These are phyloP conservation scores for Escovopsis sp. DNA, from an alignment of 2,329 filamentous ascomycete species.

Conservation along the genomic window DNA sequence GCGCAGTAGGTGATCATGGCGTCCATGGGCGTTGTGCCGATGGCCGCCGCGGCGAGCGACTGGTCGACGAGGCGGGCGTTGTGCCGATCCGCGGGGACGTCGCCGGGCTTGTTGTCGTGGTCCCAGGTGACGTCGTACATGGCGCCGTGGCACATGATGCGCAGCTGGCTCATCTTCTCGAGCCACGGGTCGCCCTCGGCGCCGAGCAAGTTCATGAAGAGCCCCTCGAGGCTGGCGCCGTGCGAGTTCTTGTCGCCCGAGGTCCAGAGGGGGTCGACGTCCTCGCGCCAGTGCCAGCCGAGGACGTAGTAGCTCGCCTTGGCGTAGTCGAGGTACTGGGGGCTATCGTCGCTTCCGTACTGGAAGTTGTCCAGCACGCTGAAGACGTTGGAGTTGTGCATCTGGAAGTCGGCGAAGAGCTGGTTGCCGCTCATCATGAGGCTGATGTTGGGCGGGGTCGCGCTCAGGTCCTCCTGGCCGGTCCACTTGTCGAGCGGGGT, in stretches of 20 bases:
- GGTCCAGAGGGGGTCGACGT: conserved; percentile 10
- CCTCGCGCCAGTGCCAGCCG: conserved; percentile 22
- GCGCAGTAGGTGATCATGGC: conserved; percentile 20
- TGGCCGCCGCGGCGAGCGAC: conserved; percentile 11
- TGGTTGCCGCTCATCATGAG: conserved; percentile 15
- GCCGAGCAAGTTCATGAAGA: conserved; percentile 11
- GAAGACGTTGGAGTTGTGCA: conserved; percentile 27
- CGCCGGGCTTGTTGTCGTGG: conserved; percentile 11
- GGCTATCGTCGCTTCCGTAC: conserved; percentile 10
- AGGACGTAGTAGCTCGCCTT: conserved; percentile 24
- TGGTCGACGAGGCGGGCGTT: conserved; percentile 9
- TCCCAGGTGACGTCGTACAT: conserved; percentile 26
- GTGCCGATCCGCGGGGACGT: conserved; percentile 17
- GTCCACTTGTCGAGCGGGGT: conserved; percentile 5
- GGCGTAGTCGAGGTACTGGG: conserved; percentile 13
- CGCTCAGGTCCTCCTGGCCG: background rate
- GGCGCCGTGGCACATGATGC: conserved; percentile 19
- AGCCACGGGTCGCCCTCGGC: conserved; percentile 7
- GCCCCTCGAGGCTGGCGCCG: conserved; percentile 7
- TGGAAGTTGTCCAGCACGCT: conserved; percentile 24
- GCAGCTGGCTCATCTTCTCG: conserved; percentile 5
- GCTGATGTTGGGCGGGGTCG: conserved; percentile 4
- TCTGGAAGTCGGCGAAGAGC: conserved; percentile 26
- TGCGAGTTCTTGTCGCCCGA: conserved; percentile 3
- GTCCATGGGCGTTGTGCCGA: conserved; percentile 26